These are phyloP conservation scores for Bruguiera sexangula DNA, from an alignment of 345 rosid species.

Conservation along the genomic window DNA sequence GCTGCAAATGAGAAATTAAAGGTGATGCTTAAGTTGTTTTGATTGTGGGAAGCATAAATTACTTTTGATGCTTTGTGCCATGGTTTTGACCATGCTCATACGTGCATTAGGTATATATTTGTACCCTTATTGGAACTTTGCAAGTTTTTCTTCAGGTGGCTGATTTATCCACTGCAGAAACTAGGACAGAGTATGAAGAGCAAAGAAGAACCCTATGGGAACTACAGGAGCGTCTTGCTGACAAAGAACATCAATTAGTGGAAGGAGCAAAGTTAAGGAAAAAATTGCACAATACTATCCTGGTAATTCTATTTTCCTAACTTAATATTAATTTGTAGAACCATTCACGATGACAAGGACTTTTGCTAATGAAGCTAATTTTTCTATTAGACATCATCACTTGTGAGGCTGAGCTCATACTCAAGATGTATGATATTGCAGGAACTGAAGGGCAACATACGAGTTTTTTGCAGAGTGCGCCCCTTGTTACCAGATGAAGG, in stretches of 20 bases:
- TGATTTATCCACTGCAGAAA: constrained; percentile 51
- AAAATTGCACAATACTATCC: constrained; percentile 81
- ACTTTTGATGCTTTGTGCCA: no score
- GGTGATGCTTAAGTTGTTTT: constrained; percentile 33
- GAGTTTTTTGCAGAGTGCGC: constrained; percentile 93
- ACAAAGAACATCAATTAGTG: constrained; percentile 51
- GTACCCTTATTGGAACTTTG: neutral
- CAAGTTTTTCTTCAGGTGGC: constrained; percentile 42
- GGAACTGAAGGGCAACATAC: constrained; percentile 95
- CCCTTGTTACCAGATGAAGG: constrained; percentile 78
- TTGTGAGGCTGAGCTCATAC: neutral
- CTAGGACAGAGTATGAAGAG: constrained; percentile 50
- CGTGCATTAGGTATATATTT: no score
- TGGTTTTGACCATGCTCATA: no score
- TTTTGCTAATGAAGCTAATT: no score
- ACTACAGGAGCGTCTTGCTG: constrained; percentile 55
- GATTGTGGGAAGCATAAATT: no score
- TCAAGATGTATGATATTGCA: constrained; percentile 22
- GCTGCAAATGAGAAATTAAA: constrained; percentile 74
- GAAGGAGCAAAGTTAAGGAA: constrained; percentile 80
- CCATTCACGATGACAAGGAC: no score
- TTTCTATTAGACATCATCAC: no score
- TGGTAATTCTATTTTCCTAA: constrained; percentile 37
- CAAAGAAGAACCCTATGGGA: constrained; percentile 38
- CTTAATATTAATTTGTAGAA: no score